Evolutionary conservation across 2,329 filamentous ascomycete species (phyloP).

Genomic region (Diaporthe batatas): DNA sequence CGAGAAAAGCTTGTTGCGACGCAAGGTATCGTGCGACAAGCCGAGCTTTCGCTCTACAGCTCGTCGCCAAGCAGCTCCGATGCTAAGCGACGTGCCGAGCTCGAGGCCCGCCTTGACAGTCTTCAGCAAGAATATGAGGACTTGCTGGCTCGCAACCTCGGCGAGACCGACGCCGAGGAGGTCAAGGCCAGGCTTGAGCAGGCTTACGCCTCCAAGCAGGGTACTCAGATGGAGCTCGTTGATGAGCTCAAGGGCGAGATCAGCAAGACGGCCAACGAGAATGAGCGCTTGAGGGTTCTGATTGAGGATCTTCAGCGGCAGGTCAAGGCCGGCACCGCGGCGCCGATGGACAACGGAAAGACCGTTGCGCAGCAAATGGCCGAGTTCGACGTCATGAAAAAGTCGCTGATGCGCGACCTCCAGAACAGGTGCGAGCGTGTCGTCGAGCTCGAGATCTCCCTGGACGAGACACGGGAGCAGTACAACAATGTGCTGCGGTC

Average conservation of each 20-base stretch:
- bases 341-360: constrained; percentile 83
- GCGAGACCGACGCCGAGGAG: constrained; percentile 83
- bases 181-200: constrained; percentile 84
- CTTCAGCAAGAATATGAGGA: constrained; percentile 89
- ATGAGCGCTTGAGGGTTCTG: constrained; percentile 82
- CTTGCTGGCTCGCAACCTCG: constrained; percentile 82
- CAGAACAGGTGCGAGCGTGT: constrained; percentile 99
- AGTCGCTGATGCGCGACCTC: constrained; percentile 97
- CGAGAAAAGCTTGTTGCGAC: constrained; percentile 86
- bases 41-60: constrained; percentile 86
- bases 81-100: constrained; percentile 77
- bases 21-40: constrained; percentile 92
- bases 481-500: constrained; percentile 98
- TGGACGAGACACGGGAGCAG: constrained; percentile 97
- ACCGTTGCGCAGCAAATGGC: constrained; percentile 97
- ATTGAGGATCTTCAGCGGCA: constrained; percentile 84
- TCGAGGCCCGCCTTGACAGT: constrained; percentile 80
- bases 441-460: constrained; percentile 96
- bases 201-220: constrained; percentile 81
- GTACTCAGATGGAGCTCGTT: constrained; percentile 78
- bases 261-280: constrained; percentile 82
- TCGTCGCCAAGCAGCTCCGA: constrained; percentile 73
- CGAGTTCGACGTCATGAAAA: constrained; percentile 99
- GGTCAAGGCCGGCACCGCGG: constrained; percentile 72
- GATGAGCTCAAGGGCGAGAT: constrained; percentile 84